phyloP scores from a whole-genome alignment of 495 filamentous ascomycete species.

The Zalerion maritima region DNA sequence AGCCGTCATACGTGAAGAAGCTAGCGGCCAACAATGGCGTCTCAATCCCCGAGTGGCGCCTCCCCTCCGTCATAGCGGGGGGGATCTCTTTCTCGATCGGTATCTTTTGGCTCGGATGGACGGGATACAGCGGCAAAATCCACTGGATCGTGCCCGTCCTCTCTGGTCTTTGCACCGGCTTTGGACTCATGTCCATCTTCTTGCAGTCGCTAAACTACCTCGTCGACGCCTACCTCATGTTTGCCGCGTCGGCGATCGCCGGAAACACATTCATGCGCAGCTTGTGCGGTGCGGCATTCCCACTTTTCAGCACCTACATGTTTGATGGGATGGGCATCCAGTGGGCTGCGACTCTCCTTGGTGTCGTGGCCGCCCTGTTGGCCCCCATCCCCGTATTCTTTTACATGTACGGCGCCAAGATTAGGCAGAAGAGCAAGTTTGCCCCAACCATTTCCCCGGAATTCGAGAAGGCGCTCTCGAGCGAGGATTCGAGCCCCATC shows the following conservation, averaged over 20 bases:
- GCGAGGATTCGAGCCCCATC: too few species aligned
- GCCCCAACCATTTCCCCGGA: conserved; percentile 37
- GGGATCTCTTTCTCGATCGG: conserved; percentile 59
- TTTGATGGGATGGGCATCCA: conserved; percentile 62
- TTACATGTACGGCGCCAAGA: conserved; percentile 44
- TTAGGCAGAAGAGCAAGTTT: conserved; percentile 51
- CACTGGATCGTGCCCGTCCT: conserved; percentile 77
- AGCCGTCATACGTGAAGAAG: conserved; percentile 55
- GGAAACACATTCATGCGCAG: conserved; percentile 82
- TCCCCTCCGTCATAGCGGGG: conserved; percentile 64
- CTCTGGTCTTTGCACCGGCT: conserved; percentile 44
- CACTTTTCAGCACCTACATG: conserved; percentile 72
- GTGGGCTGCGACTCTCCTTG: conserved; percentile 64
- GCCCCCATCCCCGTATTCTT: conserved; percentile 66
- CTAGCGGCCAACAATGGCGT: conserved; percentile 56
- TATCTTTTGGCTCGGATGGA: conserved; percentile 85
- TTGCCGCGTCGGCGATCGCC: conserved; percentile 77
- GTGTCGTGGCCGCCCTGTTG: conserved; percentile 50
- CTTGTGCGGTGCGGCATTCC: conserved; percentile 61
- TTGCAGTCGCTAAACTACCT: conserved; percentile 76
- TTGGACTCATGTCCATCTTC: conserved; percentile 65
- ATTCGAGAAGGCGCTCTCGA: too few species aligned
- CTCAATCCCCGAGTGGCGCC: conserved; percentile 74
- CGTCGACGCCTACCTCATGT: conserved; percentile 78
- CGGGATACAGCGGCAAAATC: conserved; percentile 44